Base-by-base conservation (phyloP, 306 rosid genomes). In the Corylus avellana region DNA sequence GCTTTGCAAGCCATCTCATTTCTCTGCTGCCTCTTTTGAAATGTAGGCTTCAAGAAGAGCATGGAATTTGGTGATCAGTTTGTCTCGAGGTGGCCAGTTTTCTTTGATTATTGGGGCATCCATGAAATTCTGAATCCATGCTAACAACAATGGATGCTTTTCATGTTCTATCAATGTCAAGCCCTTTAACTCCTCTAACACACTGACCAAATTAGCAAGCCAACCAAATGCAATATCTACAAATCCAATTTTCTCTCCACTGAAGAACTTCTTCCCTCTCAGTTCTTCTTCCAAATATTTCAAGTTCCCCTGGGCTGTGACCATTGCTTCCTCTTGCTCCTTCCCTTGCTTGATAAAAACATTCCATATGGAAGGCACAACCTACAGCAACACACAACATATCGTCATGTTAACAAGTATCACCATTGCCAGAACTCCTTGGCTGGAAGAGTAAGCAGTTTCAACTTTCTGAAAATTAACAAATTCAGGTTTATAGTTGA, bases 161-260 rank as follows among this genome's bases (percentile, higher is more conserved):
- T 82, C 62, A 27, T 77, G 22, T 4, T 70, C 74, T 17, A 83
- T 32, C 12, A 86, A 6, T 2, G 54, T 75, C 47, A 42, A 49
- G 5, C 80, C 80, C 0, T 22, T 17, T 8, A 75, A 29, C 75
- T 70, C 86, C 67, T 75, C 86, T 4, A 46, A 10, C 3, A 54
- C 64, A 59, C 58, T 18, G 7, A 2, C 16, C 18, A 69, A 14
- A n/a, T 61, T 44, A 1, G 83, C 75, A 29, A 83, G 74, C 78
- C 83, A 83, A 3, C 83, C 86, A 5, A 83, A 62, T n/a, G 80
- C 78, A 59, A 83, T 22, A 35, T 83, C 86, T 53, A n/a, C 71
- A 22, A 79, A 12, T 44, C 83, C 81, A 32, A 83, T 8, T 7
- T 35, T 47, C 18, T 83, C 81, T 39, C 83, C 78, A 3, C 74